Percentiles rank a stretch among this genome's conserved stretches.
phyloP scores from a whole-genome alignment of 495 filamentous ascomycete genomes.

The Cudoniella acicularis region DNA sequence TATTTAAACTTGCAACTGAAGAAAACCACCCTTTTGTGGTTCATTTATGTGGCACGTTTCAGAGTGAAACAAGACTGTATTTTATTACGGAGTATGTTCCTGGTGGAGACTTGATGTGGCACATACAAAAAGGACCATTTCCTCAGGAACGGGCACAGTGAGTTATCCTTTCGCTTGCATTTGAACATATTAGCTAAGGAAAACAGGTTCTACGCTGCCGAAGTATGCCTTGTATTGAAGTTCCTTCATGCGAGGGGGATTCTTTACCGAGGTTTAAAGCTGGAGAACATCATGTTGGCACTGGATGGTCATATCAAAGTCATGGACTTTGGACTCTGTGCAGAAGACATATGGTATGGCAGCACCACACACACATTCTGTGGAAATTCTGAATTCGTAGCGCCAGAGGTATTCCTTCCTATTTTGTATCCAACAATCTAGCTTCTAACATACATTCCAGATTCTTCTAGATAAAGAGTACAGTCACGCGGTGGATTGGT shows the following conservation, averaged over 20 bases:
- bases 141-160: neutral
- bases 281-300: slow-evolving; percentile 92
- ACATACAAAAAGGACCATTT: neutral
- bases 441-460: too few species aligned
- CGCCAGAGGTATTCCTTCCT: slow-evolving; percentile 88
- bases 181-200: neutral
- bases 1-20: neutral
- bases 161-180: neutral
- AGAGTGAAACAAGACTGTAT: neutral
- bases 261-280: slow-evolving; percentile 96
- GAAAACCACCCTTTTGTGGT: neutral
- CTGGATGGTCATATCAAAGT: slow-evolving; percentile 97
- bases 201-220: slow-evolving; percentile 85
- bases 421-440: too few species aligned
- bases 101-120: neutral
- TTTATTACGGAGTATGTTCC: neutral
- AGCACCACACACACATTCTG: slow-evolving; percentile 94
- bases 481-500: slow-evolving; percentile 95
- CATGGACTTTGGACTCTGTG: slow-evolving; percentile 94
- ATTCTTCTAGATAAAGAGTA: slow-evolving; percentile 97
- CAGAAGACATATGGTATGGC: slow-evolving; percentile 98
- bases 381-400: slow-evolving; percentile 98
- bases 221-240: slow-evolving; percentile 92
- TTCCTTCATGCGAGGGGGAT: slow-evolving; percentile 98
- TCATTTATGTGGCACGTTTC: neutral